Percentiles rank a stretch among this genome's conserved stretches.
Evolutionary conservation across 345 rosid species (phyloP).

Genomic region (Lepidium didymum): DNA sequence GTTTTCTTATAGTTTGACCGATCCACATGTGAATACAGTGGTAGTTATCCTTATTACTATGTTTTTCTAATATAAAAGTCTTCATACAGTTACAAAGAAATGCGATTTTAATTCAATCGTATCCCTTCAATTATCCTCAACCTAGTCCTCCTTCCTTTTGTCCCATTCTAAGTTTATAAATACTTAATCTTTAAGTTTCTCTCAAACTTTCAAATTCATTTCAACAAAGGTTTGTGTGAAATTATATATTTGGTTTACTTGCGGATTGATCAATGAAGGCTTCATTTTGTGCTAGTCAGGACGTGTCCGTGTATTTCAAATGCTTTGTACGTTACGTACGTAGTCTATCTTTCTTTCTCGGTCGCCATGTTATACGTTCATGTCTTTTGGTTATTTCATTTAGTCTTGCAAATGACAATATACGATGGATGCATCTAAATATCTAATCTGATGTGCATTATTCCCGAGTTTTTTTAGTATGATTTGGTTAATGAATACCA

Average conservation of each 20-base stretch:
- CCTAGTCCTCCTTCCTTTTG: not conserved
- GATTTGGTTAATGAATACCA: no score
- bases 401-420: not conserved
- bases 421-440: not conserved
- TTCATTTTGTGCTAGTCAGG: not conserved
- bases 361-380: not conserved
- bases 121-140: not conserved
- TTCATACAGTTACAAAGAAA: not conserved
- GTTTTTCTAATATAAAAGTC: not conserved
- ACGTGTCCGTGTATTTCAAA: not conserved
- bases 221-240: not conserved
- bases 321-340: conserved; percentile 12
- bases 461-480: no score
- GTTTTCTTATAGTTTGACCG: not conserved
- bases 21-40: not conserved
- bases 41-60: not conserved
- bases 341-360: not conserved
- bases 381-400: not conserved
- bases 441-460: no score
- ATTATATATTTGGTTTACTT: not conserved
- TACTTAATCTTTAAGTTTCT: not conserved
- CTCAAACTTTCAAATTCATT: not conserved
- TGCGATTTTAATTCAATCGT: not conserved
- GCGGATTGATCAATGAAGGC: not conserved
- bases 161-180: not conserved